Base-by-base conservation (phyloP, 2,329 filamentous ascomycete species). In the Microsporum canis region DNA sequence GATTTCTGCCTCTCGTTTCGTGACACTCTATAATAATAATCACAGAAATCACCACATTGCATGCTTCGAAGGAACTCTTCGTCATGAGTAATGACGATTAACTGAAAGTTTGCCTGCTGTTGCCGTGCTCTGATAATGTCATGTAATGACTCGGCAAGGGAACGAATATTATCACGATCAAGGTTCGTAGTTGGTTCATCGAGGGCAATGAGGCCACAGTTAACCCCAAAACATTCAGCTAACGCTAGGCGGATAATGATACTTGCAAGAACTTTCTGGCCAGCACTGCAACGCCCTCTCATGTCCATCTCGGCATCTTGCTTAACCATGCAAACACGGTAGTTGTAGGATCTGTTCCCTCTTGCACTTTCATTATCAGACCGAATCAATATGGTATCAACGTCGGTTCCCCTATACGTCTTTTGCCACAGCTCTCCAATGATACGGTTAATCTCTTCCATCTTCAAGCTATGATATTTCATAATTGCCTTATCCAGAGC, bases 251-350 rank as follows among this genome's bases (percentile, higher is more conserved):
- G 91, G 73, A 99, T 96, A 75, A 99, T 95, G 77, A 99, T 99
- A 74, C 87, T 91, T 3, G 94, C 94, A 33, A 99, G 84, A 33
- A 99, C 92, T 75, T 95, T 96, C 73, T 99, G 94, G 2, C 94
- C 94, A 0, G 94, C 94, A 66, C 89, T 95, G 80, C 94, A 99
- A 60, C 94, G 89, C 1, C 94, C 95, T 64, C 94, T 89, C 94
- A 99, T 99, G 77, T 99, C 94, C 91, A 99, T 96, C 75, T 99
- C 94, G 0, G 88, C 89, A 70, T 95, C 91, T 71, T 92, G 88
- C 78, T 99, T 99, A 67, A 96, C 85, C 94, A 99, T 99, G 75
- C 89, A 91, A 4, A 99, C 87, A 55, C 94, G 89, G 79, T 99
- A 99, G 76, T 99, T 97, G 81, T 97, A 97, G 64, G 81, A 88